Evolutionary conservation across 371 early-diverging fungal species (phyloP).

Genomic region (Mucor racemosus): DNA sequence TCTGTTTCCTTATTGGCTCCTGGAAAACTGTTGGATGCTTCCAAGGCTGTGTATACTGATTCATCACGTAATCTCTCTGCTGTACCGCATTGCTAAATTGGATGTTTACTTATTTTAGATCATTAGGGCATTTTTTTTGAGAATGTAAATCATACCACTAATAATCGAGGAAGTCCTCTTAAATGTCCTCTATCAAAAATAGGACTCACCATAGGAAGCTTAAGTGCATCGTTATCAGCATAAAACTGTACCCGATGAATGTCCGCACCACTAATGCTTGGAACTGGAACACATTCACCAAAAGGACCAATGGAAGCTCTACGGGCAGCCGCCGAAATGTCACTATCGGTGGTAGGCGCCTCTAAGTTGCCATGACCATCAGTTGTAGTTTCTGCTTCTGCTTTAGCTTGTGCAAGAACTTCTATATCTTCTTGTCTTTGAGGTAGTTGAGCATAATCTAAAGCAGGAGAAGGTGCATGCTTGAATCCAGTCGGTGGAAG

Average conservation of each 20-base stretch:
- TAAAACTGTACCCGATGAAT: conserved; percentile 61
- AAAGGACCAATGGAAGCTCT: conserved; percentile 42
- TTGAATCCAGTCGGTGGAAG: conserved; percentile 63
- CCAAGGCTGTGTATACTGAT: conserved; percentile 45
- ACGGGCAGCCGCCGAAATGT: conserved; percentile 12
- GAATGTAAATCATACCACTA: conserved; percentile 39
- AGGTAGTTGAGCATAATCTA: conserved; percentile 44
- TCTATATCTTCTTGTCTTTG: conserved; percentile 12
- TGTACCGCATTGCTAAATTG: conserved; percentile 63
- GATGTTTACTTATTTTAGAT: no score
- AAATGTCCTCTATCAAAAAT: conserved; percentile 45
- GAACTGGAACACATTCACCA: conserved; percentile 30
- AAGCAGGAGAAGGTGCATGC: conserved; percentile 43
- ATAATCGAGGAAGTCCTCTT: conserved; percentile 47
- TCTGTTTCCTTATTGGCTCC: conserved; percentile 22
- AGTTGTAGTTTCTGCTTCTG: conserved; percentile 6
- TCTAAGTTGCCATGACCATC: neutral
- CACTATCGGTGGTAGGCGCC: conserved; percentile 13
- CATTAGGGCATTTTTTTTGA: neutral
- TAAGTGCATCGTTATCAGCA: conserved; percentile 51
- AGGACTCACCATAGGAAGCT: conserved; percentile 57
- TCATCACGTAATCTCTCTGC: conserved; percentile 75
- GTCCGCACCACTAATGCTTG: conserved; percentile 24
- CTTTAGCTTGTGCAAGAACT: conserved; percentile 5
- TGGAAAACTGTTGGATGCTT: conserved; percentile 36